Conservation (phyloP, 495 filamentous ascomycete genomes). For the Aspergillus ellipticus region DNA sequence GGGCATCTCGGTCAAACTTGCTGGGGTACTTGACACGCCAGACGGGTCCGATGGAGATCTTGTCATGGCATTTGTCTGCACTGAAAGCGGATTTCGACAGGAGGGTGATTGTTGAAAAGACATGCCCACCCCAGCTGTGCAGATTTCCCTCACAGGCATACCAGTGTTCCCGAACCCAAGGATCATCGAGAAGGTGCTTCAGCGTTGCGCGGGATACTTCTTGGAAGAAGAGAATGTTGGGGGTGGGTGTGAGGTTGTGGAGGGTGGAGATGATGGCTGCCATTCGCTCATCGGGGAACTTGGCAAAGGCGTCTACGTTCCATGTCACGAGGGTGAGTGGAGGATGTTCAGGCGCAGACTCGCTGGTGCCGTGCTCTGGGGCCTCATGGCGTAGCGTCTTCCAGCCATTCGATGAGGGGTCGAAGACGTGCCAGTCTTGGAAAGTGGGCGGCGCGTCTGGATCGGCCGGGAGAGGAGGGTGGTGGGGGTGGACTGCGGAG, state of each 20-base stretch:
- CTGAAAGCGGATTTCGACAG: background rate
- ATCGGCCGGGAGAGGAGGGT: background rate
- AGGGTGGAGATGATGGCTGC: background rate
- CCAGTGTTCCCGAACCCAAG: conserved; percentile 1
- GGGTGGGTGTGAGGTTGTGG: background rate
- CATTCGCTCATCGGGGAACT: background rate
- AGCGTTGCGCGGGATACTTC: conserved; percentile 3
- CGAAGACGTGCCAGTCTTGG: background rate
- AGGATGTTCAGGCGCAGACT: background rate
- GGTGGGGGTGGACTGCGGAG: background rate
- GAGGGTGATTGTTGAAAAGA: conserved; percentile 1
- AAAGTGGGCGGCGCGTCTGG: background rate
- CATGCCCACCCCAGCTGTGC: background rate
- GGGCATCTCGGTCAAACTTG: background rate
- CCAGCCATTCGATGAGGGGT: background rate
- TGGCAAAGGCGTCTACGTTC: conserved; percentile 1
- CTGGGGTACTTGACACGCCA: background rate
- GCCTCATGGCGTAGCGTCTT: background rate
- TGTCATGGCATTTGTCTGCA: background rate
- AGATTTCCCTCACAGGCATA: background rate
- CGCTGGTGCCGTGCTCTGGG: background rate
- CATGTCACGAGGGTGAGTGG: conserved; percentile 3
- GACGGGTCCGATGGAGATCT: background rate
- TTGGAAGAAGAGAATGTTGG: conserved; percentile 3
- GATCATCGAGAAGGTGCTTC: background rate